phyloP scores from a whole-genome alignment of 1,284 basidiomycete species.

The Sanghuangporus sanghuang region DNA sequence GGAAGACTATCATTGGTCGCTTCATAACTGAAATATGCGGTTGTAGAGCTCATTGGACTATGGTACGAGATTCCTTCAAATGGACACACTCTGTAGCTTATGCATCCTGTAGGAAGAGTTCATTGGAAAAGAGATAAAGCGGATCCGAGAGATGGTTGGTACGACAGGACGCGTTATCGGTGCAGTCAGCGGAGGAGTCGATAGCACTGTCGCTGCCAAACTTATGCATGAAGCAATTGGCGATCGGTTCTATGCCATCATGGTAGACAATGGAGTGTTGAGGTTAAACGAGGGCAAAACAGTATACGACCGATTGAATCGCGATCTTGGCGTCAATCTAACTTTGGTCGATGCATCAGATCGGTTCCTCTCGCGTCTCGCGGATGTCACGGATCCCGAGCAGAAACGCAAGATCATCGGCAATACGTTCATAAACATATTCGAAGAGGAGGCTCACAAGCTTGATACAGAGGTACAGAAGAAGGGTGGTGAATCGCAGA shows the following conservation, averaged over 20 bases:
- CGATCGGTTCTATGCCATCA: conserved; percentile 97
- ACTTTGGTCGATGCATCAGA: conserved; percentile 96
- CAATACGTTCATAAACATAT: conserved; percentile 98
- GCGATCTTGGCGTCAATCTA: conserved; percentile 93
- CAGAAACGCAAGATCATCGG: conserved; percentile 98
- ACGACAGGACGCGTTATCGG: conserved; percentile 95
- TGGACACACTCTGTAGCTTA: not conserved
- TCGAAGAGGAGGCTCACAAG: conserved; percentile 89
- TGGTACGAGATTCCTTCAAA: conserved; percentile 49
- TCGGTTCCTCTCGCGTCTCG: conserved; percentile 86
- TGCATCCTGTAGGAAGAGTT: conserved; percentile 74
- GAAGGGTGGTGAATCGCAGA: conserved; percentile 71
- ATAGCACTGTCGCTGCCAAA: conserved; percentile 97
- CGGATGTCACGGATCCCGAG: conserved; percentile 94
- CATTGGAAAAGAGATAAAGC: conserved; percentile 93
- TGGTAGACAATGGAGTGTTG: conserved; percentile 99
- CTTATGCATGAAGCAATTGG: conserved; percentile 99
- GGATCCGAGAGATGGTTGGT: conserved; percentile 95
- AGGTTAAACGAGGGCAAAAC: conserved; percentile 89
- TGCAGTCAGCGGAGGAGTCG: conserved; percentile 96
- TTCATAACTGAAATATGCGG: conserved; percentile 87
- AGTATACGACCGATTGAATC: conserved; percentile 94
- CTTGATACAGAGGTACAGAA: conserved; percentile 76
- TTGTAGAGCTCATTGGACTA: conserved; percentile 88
- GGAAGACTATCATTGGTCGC: conserved; percentile 86